Percentiles rank a stretch among this genome's conserved stretches.
Conservation (phyloP, 2,329 filamentous ascomycete species). For the Sclerotinia trifoliorum region DNA sequence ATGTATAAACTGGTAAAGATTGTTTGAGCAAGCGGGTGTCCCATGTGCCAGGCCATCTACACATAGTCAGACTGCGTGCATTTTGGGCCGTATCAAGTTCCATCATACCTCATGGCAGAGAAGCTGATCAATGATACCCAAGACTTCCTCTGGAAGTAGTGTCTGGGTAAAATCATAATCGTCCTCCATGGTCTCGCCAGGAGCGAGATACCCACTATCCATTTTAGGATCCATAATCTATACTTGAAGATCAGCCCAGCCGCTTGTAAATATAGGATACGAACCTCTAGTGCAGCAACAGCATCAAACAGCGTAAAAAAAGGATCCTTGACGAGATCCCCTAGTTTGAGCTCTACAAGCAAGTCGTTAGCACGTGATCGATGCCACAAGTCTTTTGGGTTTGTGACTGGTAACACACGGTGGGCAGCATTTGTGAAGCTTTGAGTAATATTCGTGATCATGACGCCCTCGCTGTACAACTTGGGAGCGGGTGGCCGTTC, state of each 20-base stretch:
- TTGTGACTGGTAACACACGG: conserved; percentile 44
- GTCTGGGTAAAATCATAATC: conserved; percentile 71
- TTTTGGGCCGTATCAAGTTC: background rate
- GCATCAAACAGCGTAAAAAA: conserved; percentile 92
- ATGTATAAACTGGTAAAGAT: conserved; percentile 91
- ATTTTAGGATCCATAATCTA: conserved; percentile 99
- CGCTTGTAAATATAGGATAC: conserved; percentile 24
- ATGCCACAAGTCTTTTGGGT: conserved; percentile 4
- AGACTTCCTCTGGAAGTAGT: conserved; percentile 72
- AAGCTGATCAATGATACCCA: conserved; percentile 93
- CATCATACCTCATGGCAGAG: conserved; percentile 74
- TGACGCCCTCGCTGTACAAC: conserved; percentile 47
- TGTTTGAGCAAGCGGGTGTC: conserved; percentile 93
- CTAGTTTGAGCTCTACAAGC: conserved; percentile 65
- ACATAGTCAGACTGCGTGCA: conserved; percentile 18
- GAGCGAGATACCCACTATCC: conserved; percentile 84
- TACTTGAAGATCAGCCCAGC: conserved; percentile 4
- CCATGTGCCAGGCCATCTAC: conserved; percentile 93
- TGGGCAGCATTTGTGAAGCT: conserved; percentile 54
- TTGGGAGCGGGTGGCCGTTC: conserved; percentile 38
- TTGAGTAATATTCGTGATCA: conserved; percentile 58
- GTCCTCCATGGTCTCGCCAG: conserved; percentile 79
- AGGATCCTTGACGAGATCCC: conserved; percentile 90
- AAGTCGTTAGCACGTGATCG: conserved; percentile 34
- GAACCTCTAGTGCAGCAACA: conserved; percentile 77